phyloP scores from a whole-genome alignment of 768 basidiomycete genomes.

The Russula earlei region DNA sequence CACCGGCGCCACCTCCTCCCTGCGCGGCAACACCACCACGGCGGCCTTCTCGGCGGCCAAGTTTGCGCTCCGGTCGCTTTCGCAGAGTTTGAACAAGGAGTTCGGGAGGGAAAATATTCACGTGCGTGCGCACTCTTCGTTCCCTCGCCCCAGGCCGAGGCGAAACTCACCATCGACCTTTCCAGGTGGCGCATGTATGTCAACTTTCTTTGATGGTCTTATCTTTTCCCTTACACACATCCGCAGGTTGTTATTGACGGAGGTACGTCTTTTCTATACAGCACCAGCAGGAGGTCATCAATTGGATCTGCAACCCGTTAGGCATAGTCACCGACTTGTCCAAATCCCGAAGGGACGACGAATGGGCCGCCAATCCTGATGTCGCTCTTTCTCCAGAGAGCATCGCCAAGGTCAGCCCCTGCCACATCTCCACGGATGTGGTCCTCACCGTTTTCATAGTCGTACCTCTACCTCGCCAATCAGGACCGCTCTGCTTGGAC shows the following conservation, averaged over 20 bases:
- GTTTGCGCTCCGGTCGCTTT: conserved; percentile 33
- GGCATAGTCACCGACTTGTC: conserved; percentile 25
- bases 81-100: conserved; percentile 36
- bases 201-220: background rate
- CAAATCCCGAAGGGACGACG: conserved; percentile 16
- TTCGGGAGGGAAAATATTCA: conserved; percentile 38
- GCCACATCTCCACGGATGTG: background rate
- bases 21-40: conserved; percentile 32
- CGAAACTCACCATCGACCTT: background rate
- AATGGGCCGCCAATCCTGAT: conserved; percentile 39
- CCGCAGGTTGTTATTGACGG: conserved; percentile 62
- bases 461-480: conserved; percentile 54
- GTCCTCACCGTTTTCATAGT: conserved; percentile 28
- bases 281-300: background rate
- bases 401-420: conserved; percentile 47
- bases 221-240: background rate
- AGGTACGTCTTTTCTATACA: conserved; percentile 24
- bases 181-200: conserved; percentile 7
- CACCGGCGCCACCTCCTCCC: conserved; percentile 36
- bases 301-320: background rate
- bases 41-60: conserved; percentile 35
- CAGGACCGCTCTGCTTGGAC: conserved; percentile 69
- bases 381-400: conserved; percentile 49
- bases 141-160: accelerated
- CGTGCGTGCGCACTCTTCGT: conserved; percentile 20